Percentiles rank a stretch among this genome's conserved stretches.
Evolutionary conservation across 345 rosid species (phyloP).

Genomic region (Carallia brachiata): DNA sequence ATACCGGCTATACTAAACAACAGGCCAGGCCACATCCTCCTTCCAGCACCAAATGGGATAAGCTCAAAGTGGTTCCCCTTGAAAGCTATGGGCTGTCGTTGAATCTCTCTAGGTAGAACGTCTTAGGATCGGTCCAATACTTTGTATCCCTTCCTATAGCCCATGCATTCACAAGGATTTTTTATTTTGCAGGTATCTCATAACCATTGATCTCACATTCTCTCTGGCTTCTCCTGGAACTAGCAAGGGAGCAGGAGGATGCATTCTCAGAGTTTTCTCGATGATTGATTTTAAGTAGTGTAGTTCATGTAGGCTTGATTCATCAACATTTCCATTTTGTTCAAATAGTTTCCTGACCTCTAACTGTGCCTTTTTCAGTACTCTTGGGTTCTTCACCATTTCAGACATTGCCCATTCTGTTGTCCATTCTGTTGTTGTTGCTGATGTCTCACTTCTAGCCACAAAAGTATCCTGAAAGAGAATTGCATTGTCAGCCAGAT

Average conservation of each 20-base stretch:
- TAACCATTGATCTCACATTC: background rate
- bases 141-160: background rate
- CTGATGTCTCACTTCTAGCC: background rate
- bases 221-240: slow-evolving; percentile 2
- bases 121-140: background rate
- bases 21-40: background rate
- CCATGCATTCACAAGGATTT: background rate
- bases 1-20: background rate
- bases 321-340: background rate
- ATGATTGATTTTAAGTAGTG: background rate
- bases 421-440: background rate
- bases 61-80: background rate
- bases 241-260: slow-evolving; percentile 2
- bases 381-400: background rate
- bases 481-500: background rate
- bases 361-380: background rate
- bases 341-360: background rate
- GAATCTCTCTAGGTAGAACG: background rate
- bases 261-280: background rate
- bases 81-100: background rate
- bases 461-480: background rate
- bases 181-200: background rate
- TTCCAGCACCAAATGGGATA: slow-evolving; percentile 1
- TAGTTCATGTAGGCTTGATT: background rate
- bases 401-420: slow-evolving; percentile 3